Evolutionary conservation across 1,139 yeast species (phyloP).

Genomic region (Schwanniomyces etchellsii): DNA sequence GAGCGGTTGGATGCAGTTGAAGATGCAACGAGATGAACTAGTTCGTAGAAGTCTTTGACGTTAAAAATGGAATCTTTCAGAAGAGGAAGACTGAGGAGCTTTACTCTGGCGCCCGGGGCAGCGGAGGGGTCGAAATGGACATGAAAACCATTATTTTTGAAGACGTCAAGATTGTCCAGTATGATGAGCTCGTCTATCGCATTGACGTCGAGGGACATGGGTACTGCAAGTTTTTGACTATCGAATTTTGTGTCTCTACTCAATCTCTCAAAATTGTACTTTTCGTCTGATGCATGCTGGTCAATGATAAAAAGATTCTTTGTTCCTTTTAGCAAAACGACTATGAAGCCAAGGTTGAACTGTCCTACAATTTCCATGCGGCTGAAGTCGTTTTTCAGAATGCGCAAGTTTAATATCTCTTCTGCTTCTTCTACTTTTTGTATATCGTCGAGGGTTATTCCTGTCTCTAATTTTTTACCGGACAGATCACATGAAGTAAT

Average conservation of each 20-base stretch:
- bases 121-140: constrained; percentile 40
- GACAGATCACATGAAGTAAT: no score
- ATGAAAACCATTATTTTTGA: constrained; percentile 73
- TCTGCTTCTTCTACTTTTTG: constrained; percentile 41
- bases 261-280: constrained; percentile 76
- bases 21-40: constrained; percentile 52
- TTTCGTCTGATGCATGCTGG: constrained; percentile 98
- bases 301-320: constrained; percentile 81
- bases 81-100: constrained; percentile 60
- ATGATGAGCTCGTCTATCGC: constrained; percentile 74
- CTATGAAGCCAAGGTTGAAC: constrained; percentile 84
- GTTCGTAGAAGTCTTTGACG: constrained; percentile 65
- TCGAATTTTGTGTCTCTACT: constrained; percentile 24
- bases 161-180: constrained; percentile 49
- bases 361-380: constrained; percentile 83
- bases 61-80: constrained; percentile 68
- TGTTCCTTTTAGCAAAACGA: constrained; percentile 43
- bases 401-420: constrained; percentile 44
- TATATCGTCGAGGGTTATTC: constrained; percentile 15
- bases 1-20: constrained; percentile 20
- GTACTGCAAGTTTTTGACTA: constrained; percentile 67
- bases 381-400: constrained; percentile 59
- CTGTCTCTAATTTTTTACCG: neutral
- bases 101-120: constrained; percentile 53
- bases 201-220: constrained; percentile 59